These are phyloP conservation scores for Hyparrhenia diplandra DNA, from an alignment of 176 grass and related monocot species.

Conservation along the genomic window DNA sequence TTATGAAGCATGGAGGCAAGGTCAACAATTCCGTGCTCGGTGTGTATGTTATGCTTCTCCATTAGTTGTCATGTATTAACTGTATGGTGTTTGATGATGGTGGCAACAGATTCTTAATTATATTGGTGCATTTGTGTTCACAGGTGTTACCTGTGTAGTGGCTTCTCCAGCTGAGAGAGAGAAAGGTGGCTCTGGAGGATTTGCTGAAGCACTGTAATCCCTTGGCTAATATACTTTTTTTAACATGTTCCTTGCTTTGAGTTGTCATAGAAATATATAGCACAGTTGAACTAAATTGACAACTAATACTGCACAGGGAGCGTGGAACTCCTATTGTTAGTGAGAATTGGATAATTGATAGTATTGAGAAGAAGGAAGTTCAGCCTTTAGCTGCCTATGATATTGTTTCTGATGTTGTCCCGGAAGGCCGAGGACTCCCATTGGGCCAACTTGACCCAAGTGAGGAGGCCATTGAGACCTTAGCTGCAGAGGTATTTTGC, in stretches of 20 bases:
- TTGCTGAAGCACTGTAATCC: conserved; percentile 77
- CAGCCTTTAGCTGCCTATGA: conserved; percentile 74
- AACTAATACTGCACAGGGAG: conserved; percentile 44
- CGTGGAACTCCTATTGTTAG: conserved; percentile 65
- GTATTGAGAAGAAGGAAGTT: conserved; percentile 52
- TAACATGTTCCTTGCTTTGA: neutral
- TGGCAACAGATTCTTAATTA: neutral
- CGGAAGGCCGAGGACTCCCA: conserved; percentile 54
- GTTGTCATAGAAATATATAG: neutral
- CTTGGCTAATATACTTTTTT: neutral
- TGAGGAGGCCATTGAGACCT: conserved; percentile 61
- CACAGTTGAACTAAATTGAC: neutral
- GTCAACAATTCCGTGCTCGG: conserved; percentile 57
- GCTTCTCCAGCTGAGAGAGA: conserved; percentile 63
- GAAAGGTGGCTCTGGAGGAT: conserved; percentile 58
- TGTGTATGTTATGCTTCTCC: conserved; percentile 15
- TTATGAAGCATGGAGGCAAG: conserved; percentile 74
- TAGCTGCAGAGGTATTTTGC: conserved; percentile 52
- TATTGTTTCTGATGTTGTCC: conserved; percentile 64
- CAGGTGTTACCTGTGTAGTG: conserved; percentile 67
- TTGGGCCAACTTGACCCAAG: conserved; percentile 55
- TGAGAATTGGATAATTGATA: conserved; percentile 89
- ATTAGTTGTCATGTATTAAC: neutral
- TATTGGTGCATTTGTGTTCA: neutral
- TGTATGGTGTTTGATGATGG: conserved; percentile 1